A percentile compares a stretch with the other conserved stretches of the same genome.
Conservation (phyloP, 2,329 filamentous ascomycete species). For the Epichloe coenophiala region DNA sequence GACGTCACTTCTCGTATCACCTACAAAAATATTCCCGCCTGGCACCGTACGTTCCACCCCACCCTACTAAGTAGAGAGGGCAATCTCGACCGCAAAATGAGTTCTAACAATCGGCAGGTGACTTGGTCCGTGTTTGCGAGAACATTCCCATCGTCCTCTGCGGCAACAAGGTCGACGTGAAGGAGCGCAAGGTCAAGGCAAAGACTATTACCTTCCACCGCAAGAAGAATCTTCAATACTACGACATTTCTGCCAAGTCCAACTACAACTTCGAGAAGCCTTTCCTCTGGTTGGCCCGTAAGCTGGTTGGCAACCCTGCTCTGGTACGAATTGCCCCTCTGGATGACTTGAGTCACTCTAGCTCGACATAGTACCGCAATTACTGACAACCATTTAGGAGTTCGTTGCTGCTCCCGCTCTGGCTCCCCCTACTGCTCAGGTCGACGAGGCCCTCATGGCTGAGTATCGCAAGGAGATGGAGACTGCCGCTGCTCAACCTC, state of each 20-base stretch:
- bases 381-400: constrained; percentile 45
- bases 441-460: constrained; percentile 71
- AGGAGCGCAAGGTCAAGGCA: constrained; percentile 99
- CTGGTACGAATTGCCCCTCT: constrained; percentile 9
- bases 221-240: constrained; percentile 99
- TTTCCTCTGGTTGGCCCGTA: constrained; percentile 97
- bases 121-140: constrained; percentile 97
- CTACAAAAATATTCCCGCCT: constrained; percentile 99
- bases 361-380: not conserved
- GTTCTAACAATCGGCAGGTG: constrained; percentile 43
- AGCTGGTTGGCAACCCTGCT: constrained; percentile 83
- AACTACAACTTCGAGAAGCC: constrained; percentile 99
- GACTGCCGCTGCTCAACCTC: constrained; percentile 64
- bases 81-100: not conserved
- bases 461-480: constrained; percentile 85
- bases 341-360: not conserved
- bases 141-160: constrained; percentile 97
- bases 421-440: constrained; percentile 80
- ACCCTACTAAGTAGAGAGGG: not conserved
- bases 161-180: constrained; percentile 99
- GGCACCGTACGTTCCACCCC: constrained; percentile 72
- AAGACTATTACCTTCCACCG: constrained; percentile 99
- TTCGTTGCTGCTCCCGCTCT: constrained; percentile 93
- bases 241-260: constrained; percentile 98
- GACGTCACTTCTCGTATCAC: constrained; percentile 98